These are phyloP conservation scores for Tetragonia tetragonoides DNA, from an alignment of 148 eudicot species.

Conservation along the genomic window DNA sequence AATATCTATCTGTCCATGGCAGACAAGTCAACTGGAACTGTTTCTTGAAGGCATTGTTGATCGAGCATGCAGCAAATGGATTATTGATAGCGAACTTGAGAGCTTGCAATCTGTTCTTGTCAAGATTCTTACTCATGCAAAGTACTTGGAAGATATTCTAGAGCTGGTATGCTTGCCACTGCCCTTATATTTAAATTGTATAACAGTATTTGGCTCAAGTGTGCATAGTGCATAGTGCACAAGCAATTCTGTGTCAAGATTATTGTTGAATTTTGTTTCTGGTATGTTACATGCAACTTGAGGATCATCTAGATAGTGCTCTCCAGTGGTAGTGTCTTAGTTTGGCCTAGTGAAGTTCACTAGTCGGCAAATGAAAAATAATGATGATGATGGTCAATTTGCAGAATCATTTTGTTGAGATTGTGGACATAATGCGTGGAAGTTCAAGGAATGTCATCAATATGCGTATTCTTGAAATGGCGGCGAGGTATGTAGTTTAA, in stretches of 20 bases:
- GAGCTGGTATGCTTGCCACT: constrained; percentile 41
- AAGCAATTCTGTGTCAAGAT: background rate
- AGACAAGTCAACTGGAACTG: constrained; percentile 43
- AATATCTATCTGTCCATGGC: constrained; percentile 16
- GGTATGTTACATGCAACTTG: background rate
- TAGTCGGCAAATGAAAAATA: background rate
- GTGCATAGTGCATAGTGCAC: constrained; percentile 6
- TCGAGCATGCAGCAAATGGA: constrained; percentile 41
- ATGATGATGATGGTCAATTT: constrained; percentile 5
- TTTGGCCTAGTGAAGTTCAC: constrained; percentile 3
- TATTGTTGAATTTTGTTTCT: background rate
- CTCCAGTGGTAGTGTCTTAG: background rate
- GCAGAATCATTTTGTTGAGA: constrained; percentile 58
- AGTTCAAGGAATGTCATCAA: constrained; percentile 49
- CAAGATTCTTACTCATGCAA: constrained; percentile 53
- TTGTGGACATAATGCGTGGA: constrained; percentile 64
- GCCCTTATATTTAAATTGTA: background rate
- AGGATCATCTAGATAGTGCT: background rate
- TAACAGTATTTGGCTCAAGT: background rate
- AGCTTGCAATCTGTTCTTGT: constrained; percentile 58
- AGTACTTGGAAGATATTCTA: constrained; percentile 48
- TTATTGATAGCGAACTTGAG: constrained; percentile 44
- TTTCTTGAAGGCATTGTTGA: constrained; percentile 53
- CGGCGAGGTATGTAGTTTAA: constrained; percentile 44
- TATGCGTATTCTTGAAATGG: constrained; percentile 56